Conservation (phyloP, 164 flowering plant species). For the Kalanchoe fedtschenkoi region DNA sequence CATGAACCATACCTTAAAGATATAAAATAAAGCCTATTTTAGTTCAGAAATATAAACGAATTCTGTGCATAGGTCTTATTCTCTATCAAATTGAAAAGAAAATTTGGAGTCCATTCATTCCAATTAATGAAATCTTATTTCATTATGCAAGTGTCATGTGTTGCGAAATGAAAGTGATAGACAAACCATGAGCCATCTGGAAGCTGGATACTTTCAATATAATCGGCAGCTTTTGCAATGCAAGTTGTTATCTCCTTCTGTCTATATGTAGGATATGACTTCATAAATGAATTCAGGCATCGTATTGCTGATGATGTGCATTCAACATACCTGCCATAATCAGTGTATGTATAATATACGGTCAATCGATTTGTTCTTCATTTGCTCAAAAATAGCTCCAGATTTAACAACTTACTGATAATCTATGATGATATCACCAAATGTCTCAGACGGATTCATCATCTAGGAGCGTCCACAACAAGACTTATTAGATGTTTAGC, state of each 20-base stretch:
- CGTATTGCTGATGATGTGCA: conserved; percentile 45
- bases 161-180: not conserved
- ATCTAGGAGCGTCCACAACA: conserved; percentile 13
- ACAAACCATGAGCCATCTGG: conserved; percentile 53
- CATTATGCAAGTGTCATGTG: too few species aligned
- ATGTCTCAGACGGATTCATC: conserved; percentile 36
- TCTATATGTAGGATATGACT: conserved; percentile 23
- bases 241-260: conserved; percentile 26
- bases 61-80: too few species aligned
- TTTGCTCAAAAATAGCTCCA: not conserved
- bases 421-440: conserved; percentile 39
- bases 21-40: too few species aligned
- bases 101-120: too few species aligned
- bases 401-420: conserved; percentile 30
- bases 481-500: not conserved
- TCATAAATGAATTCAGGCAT: conserved; percentile 23
- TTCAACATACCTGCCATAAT: conserved; percentile 27
- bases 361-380: not conserved
- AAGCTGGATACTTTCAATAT: conserved; percentile 32
- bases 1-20: conserved; percentile 44
- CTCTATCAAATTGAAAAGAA: too few species aligned
- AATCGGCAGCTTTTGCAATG: conserved; percentile 23
- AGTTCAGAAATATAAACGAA: too few species aligned
- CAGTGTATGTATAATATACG: not conserved
- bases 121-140: too few species aligned